Base-by-base conservation (phyloP, 495 filamentous ascomycete genomes). In the Polyplosphaeria fusca region DNA sequence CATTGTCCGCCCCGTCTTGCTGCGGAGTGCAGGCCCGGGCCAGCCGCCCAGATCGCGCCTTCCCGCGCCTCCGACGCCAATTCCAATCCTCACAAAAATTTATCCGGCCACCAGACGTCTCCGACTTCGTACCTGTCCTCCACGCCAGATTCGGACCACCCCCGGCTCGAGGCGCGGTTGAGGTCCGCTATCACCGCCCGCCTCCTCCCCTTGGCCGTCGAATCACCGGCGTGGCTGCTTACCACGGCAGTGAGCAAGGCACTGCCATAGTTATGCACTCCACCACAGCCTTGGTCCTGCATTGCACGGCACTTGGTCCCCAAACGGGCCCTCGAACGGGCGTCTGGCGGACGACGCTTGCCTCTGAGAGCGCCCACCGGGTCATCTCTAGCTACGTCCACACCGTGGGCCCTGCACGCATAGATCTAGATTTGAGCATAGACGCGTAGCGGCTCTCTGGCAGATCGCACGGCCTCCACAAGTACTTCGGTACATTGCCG, bases 121-220 rank as follows among this genome's bases (percentile, higher is more conserved):
- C 37, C 46, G 47, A 35, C 38, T 23, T 40, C 11, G 2, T n/a
- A 42, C 51, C 28, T 23, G 40, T 19, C 28, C 37, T 55, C 44
- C 53, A 49, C 49, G 49, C 60, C 60, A 56, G 55, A 30, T 41
- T 42, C 55, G 50, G 55, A 56, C 23, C 46, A 20, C 47, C 18
- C 46, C 40, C 24, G 52, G n/a, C 45, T 56, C 53, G 49, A 16
- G 2, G 1, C 55, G 58, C 62, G 50, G 19, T 61, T 43, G 24
- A 58, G 52, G 62, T 52, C 58, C 62, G 62, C 58, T 61, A 56
- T 65, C 50, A 61, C 58, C 62, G 58, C 42, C 52, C 47, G 59
- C 37, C 42, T 25, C 22, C 38, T 47, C 30, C 18, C 20, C 56
- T 60, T 32, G 19, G 35, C 41, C 47, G 41, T 49, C 60, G 60